These are phyloP conservation scores for Ceratopteris richardii DNA, from an alignment of 75 land plant genomes.

Conservation along the genomic window DNA sequence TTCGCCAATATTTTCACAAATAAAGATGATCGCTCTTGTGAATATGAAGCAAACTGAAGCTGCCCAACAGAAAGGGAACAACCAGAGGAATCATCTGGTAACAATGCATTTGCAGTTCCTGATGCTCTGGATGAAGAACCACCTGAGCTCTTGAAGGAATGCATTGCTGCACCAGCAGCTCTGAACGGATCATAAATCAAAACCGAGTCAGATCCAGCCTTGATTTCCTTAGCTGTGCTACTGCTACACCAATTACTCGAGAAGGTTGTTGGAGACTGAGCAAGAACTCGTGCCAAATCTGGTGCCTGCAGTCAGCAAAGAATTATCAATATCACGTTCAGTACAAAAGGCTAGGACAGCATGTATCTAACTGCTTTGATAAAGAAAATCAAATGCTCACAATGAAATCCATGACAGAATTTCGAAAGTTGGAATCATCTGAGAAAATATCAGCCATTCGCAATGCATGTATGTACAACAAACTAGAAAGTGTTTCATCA, in stretches of 20 bases:
- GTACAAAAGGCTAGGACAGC: background rate
- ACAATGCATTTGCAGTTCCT: constrained; percentile 12
- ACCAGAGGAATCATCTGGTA: constrained; percentile 27
- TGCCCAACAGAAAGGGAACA: constrained; percentile 22
- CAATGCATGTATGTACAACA: constrained; percentile 69
- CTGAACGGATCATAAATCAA: constrained; percentile 74
- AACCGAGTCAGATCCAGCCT: constrained; percentile 38
- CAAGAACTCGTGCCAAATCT: constrained; percentile 56
- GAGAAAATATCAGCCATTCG: constrained; percentile 92
- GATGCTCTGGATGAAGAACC: constrained; percentile 10
- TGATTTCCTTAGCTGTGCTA: constrained; percentile 16
- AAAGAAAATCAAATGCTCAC: constrained; percentile 37
- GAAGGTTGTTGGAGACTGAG: constrained; percentile 60
- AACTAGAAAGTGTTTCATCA: constrained; percentile 23
- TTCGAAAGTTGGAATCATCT: constrained; percentile 94
- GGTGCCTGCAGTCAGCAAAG: constrained; percentile 44
- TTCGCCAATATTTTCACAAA: constrained; percentile 92
- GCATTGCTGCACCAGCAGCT: constrained; percentile 69
- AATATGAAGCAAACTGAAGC: constrained; percentile 41
- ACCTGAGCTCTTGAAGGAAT: constrained; percentile 17
- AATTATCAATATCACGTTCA: background rate
- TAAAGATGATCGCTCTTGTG: constrained; percentile 70
- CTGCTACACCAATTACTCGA: constrained; percentile 71
- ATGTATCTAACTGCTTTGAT: background rate
- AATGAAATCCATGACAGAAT: constrained; percentile 50